These are phyloP conservation scores for Talaromyces borbonicus DNA, from an alignment of 495 filamentous ascomycete species.

Conservation along the genomic window DNA sequence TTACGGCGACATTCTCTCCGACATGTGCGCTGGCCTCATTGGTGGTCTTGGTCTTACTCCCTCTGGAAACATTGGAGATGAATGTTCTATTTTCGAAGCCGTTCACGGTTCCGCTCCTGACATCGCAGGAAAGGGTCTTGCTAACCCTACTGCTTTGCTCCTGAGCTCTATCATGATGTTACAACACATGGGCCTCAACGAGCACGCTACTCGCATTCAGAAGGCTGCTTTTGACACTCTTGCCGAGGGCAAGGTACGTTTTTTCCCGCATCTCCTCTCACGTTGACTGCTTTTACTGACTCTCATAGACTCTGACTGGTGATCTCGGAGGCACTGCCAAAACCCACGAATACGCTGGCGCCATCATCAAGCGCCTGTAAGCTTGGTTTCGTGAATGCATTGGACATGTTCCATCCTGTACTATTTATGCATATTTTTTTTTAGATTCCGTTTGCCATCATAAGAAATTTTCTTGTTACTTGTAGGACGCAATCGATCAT, in stretches of 20 bases:
- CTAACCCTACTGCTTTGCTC: conserved; percentile 90
- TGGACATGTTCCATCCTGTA: conserved; percentile 4
- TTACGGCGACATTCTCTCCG: conserved; percentile 98
- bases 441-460: not conserved
- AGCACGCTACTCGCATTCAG: conserved; percentile 82
- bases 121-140: conserved; percentile 90
- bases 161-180: conserved; percentile 97
- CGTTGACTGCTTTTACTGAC: no score
- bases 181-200: conserved; percentile 88
- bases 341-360: conserved; percentile 82
- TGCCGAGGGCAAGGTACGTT: conserved; percentile 77
- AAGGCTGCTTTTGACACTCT: conserved; percentile 89
- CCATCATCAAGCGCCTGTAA: conserved; percentile 82
- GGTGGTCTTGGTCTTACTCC: conserved; percentile 95
- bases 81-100: conserved; percentile 99
- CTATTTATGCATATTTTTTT: conserved; percentile 8
- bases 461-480: not conserved
- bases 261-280: not conserved
- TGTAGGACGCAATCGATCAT: conserved; percentile 5
- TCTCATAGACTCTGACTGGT: conserved; percentile 62
- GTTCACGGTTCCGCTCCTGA: conserved; percentile 97
- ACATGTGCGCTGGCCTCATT: conserved; percentile 98
- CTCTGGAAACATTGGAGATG: conserved; percentile 96
- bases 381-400: conserved; percentile 8
- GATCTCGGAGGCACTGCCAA: conserved; percentile 91